Evolutionary conservation across 352 stramenopile genomes (phyloP), one percentile per base, ranked within the genome.

Genomic region (Pythium aristosporum): DNA sequence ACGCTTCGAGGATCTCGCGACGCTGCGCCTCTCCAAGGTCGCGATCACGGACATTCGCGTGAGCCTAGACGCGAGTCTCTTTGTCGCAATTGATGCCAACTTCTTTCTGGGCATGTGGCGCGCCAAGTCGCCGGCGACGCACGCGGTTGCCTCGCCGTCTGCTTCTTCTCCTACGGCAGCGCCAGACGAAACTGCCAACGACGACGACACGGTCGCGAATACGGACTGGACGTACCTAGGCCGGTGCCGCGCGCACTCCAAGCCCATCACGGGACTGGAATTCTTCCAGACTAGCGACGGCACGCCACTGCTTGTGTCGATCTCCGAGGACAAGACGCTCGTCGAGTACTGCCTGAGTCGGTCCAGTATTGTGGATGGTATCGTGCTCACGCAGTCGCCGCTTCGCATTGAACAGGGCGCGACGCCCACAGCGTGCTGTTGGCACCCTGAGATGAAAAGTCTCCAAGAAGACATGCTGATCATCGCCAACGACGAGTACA

Each of bases 401-500:
- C 78, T 85, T 7, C 51, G 73, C 15, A 88, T 98, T 20, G 94
- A 98, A 65, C 87, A 97, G 58, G 83, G 74, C 47, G 89, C 75
- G 37, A 75, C 80, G 15, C 92, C 94, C 1, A 98, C 92, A 16
- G 84, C 83, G 18, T 96, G 94, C 51, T 85, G 94, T 61, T 98
- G 92, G 92, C 86, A 97, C 46, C 91, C 92, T 0, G 85, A 94
- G 59, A 77, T 91, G 46, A 73, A 72, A 23, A 74, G 69, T 21
- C 63, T 91, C 2, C 84, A 92, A 50, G 92, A 98, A 74, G 94
- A 98, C 60, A 77, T 95, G 30, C 60, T 97, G 2, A 77, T 97
- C 23, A 85, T 94, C 30, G 92, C 87, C 2, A 98, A 96, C 69
- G 80, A 92, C 46, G 94, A 97, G 61, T 98, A 96, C 74, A 98